These are phyloP conservation scores for Taphrina populina DNA, from an alignment of 1,139 yeast genomes.

Conservation along the genomic window DNA sequence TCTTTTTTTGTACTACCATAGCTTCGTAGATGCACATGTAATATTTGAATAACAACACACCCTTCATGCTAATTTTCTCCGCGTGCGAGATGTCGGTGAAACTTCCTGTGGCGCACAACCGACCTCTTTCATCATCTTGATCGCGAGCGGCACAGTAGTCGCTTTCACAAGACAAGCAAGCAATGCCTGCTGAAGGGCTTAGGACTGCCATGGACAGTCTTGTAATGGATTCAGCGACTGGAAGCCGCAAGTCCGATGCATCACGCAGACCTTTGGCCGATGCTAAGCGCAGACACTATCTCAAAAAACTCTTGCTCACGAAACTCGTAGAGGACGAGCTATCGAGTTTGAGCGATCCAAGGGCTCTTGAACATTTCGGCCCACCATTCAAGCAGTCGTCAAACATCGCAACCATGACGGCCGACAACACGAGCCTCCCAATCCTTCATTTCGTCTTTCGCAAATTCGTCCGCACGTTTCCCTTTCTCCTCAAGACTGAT, in stretches of 20 bases:
- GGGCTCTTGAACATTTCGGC: slow-evolving; percentile 65
- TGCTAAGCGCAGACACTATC: slow-evolving; percentile 68
- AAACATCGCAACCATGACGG: background rate
- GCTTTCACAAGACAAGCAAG: no score
- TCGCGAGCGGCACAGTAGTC: no score
- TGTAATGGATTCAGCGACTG: no score
- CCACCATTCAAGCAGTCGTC: slow-evolving; percentile 59
- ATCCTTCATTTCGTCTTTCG: slow-evolving; percentile 64
- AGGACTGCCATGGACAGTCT: no score
- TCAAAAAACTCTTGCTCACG: slow-evolving; percentile 74
- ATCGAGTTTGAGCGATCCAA: slow-evolving; percentile 55
- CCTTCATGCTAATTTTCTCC: no score
- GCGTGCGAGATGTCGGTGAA: no score
- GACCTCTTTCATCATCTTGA: no score
- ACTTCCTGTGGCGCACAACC: no score
- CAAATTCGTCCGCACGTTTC: slow-evolving; percentile 65
- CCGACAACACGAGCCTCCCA: slow-evolving; percentile 52
- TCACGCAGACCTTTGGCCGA: slow-evolving; percentile 43
- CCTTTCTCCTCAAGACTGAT: slow-evolving; percentile 61
- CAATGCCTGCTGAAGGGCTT: no score
- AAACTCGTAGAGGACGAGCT: slow-evolving; percentile 64
- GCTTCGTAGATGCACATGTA: no score
- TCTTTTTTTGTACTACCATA: no score
- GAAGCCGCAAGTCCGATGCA: background rate
- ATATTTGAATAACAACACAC: no score